phyloP scores from a whole-genome alignment of 2,329 filamentous ascomycete genomes.

The Fusarium hostae region DNA sequence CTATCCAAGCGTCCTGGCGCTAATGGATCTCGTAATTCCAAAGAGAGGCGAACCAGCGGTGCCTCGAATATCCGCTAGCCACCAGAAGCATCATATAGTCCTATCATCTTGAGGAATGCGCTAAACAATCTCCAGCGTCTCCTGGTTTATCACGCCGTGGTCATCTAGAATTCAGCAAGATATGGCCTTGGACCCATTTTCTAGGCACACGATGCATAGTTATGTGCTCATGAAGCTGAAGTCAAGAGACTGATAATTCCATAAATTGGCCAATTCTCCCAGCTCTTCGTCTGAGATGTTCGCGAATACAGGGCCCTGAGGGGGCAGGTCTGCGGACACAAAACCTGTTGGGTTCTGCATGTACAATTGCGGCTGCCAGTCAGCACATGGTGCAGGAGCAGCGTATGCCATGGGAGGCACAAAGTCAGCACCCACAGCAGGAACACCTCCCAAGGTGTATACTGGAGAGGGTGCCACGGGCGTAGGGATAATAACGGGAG shows the following conservation, averaged over 20 bases:
- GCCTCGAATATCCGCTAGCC: not conserved
- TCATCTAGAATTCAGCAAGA: not conserved
- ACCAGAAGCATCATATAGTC: not conserved
- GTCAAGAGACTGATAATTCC: slow-evolving; percentile 51
- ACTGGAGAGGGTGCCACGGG: slow-evolving; percentile 11
- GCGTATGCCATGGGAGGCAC: slow-evolving; percentile 6
- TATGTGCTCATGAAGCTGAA: slow-evolving; percentile 44
- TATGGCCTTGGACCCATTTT: not conserved
- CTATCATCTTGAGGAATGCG: not conserved
- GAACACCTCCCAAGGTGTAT: slow-evolving; percentile 10
- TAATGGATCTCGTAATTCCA: not conserved
- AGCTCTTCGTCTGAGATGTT: slow-evolving; percentile 49
- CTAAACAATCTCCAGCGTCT: not conserved
- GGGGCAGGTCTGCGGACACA: not conserved
- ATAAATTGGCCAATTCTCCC: slow-evolving; percentile 48
- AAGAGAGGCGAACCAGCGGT: too few relatives aligned
- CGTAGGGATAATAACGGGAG: not conserved
- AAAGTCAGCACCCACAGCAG: not conserved
- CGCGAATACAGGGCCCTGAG: slow-evolving; percentile 38
- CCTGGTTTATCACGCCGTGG: not conserved
- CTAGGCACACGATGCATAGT: not conserved
- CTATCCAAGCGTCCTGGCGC: not conserved
- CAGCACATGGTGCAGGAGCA: slow-evolving; percentile 4
- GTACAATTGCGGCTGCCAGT: slow-evolving; percentile 32
- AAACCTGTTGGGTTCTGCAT: slow-evolving; percentile 18